A percentile compares a stretch with the other conserved stretches of the same genome.
These are phyloP conservation scores for Globisporangium heterothallicum DNA, from an alignment of 352 stramenopile genomes.

Conservation along the genomic window DNA sequence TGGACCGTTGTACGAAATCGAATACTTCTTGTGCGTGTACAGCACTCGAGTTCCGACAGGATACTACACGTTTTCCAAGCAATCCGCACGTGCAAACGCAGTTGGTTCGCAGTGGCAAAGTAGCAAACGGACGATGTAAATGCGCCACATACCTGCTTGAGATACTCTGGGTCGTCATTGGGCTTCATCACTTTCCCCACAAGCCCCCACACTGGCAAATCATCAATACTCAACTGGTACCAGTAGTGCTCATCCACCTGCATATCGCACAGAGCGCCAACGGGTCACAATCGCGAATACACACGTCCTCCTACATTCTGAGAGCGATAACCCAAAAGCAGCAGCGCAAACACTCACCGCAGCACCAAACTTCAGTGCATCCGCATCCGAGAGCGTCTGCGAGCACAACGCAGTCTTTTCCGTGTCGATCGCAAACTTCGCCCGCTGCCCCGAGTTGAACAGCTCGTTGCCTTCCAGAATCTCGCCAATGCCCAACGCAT, in stretches of 20 bases:
- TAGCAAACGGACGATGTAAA: neutral
- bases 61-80: conserved; percentile 39
- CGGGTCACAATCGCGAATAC: neutral
- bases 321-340: no score
- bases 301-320: no score
- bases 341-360: conserved; percentile 36
- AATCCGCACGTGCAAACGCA: neutral
- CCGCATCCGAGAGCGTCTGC: conserved; percentile 62
- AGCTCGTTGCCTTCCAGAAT: conserved; percentile 94
- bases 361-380: conserved; percentile 75
- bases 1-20: conserved; percentile 95
- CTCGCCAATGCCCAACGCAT: conserved; percentile 91
- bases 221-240: conserved; percentile 99
- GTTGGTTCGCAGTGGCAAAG: neutral
- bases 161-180: conserved; percentile 74
- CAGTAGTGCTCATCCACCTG: conserved; percentile 96
- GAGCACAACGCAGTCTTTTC: conserved; percentile 61
- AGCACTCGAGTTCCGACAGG: conserved; percentile 82
- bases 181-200: conserved; percentile 95
- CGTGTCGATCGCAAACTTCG: conserved; percentile 76
- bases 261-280: neutral
- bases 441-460: conserved; percentile 87
- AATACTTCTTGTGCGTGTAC: conserved; percentile 96
- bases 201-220: conserved; percentile 97
- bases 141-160: conserved; percentile 52